These are phyloP conservation scores for Umbelopsis sp. DNA, from an alignment of 371 early-diverging fungal species.

Conservation along the genomic window DNA sequence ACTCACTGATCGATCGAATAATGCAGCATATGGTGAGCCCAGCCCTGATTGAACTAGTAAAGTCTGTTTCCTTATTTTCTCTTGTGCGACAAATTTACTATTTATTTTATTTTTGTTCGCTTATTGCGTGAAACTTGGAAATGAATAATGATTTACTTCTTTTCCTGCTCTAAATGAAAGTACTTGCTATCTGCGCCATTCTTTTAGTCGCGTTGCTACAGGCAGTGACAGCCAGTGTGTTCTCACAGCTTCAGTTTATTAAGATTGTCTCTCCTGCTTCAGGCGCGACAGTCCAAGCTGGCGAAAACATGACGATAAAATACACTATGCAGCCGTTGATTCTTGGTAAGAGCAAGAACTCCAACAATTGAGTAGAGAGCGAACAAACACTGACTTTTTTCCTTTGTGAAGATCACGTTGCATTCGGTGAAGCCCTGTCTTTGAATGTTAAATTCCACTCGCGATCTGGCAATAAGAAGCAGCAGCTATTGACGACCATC, in stretches of 20 bases:
- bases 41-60: not conserved
- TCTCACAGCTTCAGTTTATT: constrained; percentile 52
- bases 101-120: not conserved
- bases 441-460: constrained; percentile 46
- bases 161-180: constrained; percentile 21
- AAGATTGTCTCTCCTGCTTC: constrained; percentile 48
- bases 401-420: constrained; percentile 27
- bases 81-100: constrained; percentile 4
- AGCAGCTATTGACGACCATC: constrained; percentile 38
- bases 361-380: no score
- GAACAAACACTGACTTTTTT: no score
- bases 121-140: not conserved
- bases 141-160: not conserved
- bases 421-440: constrained; percentile 42
- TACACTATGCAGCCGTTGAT: constrained; percentile 55
- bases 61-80: constrained; percentile 2
- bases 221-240: constrained; percentile 37
- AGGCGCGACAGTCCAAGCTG: constrained; percentile 42
- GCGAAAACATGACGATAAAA: constrained; percentile 37
- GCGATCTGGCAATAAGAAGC: constrained; percentile 45
- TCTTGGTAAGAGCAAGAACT: constrained; percentile 26
- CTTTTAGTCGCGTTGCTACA: constrained; percentile 31
- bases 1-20: not conserved
- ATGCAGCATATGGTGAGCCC: not conserved
- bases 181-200: constrained; percentile 21